Conservation (phyloP, 495 filamentous ascomycete genomes). For the Neurospora tetrasperma region DNA sequence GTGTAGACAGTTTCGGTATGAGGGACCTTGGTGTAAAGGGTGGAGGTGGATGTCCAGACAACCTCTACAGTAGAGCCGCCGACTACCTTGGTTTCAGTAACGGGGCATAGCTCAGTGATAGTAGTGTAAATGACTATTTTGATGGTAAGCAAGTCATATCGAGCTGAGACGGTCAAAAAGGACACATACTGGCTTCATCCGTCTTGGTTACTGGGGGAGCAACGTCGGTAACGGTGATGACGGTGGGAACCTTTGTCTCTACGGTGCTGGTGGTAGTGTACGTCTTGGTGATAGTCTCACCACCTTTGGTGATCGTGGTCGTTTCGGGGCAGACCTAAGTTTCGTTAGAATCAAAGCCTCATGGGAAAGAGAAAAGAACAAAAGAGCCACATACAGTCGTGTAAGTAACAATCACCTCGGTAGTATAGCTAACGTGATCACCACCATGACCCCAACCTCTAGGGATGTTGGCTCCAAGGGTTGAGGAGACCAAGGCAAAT, state of each 20-base stretch:
- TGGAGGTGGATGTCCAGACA: slow-evolving; percentile 33
- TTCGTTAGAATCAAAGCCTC: background rate
- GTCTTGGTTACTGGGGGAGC: slow-evolving; percentile 18
- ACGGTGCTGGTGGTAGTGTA: slow-evolving; percentile 37
- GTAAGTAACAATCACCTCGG: slow-evolving; percentile 32
- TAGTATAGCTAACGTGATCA: slow-evolving; percentile 26
- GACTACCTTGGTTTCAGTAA: slow-evolving; percentile 35
- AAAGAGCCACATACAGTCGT: slow-evolving; percentile 9
- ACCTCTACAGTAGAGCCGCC: slow-evolving; percentile 31
- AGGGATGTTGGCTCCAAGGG: slow-evolving; percentile 23
- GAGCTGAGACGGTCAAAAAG: background rate
- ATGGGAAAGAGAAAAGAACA: background rate
- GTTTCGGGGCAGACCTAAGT: slow-evolving; percentile 28
- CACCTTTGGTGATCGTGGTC: slow-evolving; percentile 27
- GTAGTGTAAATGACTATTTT: slow-evolving; percentile 25
- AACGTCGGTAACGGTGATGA: slow-evolving; percentile 14
- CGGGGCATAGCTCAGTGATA: slow-evolving; percentile 30
- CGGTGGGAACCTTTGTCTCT: slow-evolving; percentile 18
- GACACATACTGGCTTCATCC: slow-evolving; percentile 4
- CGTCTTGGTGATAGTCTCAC: slow-evolving; percentile 31
- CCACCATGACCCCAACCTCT: slow-evolving; percentile 13
- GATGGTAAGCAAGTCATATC: background rate
- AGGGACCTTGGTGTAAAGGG: slow-evolving; percentile 12
- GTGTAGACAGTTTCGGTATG: slow-evolving; percentile 23
- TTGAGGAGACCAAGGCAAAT: slow-evolving; percentile 31